Evolutionary conservation across 1,139 yeast genomes (phyloP), one percentile per base, ranked within the genome.

Genomic region (Pichiaceae sp.): DNA sequence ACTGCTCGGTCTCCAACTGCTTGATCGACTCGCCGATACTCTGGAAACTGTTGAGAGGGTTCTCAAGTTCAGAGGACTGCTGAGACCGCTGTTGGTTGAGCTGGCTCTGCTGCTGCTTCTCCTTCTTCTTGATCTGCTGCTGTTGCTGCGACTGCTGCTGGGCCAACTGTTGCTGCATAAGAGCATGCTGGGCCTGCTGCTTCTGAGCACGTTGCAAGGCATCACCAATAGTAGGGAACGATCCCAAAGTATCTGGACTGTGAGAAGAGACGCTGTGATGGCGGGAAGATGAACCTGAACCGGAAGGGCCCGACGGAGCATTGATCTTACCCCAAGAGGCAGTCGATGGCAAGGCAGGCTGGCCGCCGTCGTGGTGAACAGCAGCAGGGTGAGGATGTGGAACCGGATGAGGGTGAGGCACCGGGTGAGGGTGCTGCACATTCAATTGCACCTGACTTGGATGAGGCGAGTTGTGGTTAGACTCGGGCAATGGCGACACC

Each of bases 151-250:
- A 43, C 38, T 41, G 41, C 41, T 40, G 42, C 44, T 45, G 46
- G 32, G 34, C 35, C 21, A 35, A 31, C 41, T 39, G 41, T 40
- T 38, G 42, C 24, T 41, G 36, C 29, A 46, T 36, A 31, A 21
- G 11, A 30, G 42, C 32, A 56, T 62, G 43, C 57, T 50, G 33
- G 40, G 45, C 17, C 31, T 28, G 31, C 17, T 40, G 42, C 29
- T 37, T 42, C 28, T 25, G 41, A 15, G 27, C 38, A 18, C 38
- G 41, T 16, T 42, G 42, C 38, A 73, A 62, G 2, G 79, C 71
- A 53, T 80, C 89, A 5, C 81, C 81, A 45, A 81, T 64, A 0
- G 89, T 74, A 28, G 91, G 91, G 68, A 81, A 78, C 4, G 85
- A 78, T 2, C 79, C 41, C 12, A 31, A 62, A 56, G 69, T 45